These are phyloP conservation scores for Chytriomyces sp. DNA, from an alignment of 192 early-diverging fungal genomes.

Conservation along the genomic window DNA sequence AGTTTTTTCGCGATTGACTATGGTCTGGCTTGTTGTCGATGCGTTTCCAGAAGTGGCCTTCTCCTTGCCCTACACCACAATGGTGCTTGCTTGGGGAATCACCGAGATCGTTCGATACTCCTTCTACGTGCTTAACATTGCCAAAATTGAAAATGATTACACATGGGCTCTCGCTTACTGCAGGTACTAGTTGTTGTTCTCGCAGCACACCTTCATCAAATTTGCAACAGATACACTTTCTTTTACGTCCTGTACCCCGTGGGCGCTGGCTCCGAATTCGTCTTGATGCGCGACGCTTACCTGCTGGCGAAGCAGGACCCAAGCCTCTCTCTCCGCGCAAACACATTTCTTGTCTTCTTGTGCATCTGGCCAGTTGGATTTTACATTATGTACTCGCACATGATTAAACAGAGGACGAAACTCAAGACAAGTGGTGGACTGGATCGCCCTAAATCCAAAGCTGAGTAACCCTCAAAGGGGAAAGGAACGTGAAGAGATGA, in stretches of 20 bases:
- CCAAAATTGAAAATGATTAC: constrained; percentile 53
- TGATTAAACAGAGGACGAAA: constrained; percentile 85
- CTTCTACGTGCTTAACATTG: constrained; percentile 78
- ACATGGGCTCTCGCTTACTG: constrained; percentile 59
- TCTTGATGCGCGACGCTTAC: constrained; percentile 52
- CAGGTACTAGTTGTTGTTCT: no score
- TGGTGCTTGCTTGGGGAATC: constrained; percentile 88
- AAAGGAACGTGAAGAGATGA: no score
- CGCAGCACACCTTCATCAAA: not conserved
- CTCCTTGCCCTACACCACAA: constrained; percentile 72
- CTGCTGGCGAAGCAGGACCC: constrained; percentile 38
- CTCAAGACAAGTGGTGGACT: constrained; percentile 44
- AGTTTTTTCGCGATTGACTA: constrained; percentile 79
- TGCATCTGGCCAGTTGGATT: no score
- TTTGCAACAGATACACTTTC: constrained; percentile 77
- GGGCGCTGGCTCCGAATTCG: constrained; percentile 81
- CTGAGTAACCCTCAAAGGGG: no score
- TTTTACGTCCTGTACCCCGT: constrained; percentile 91
- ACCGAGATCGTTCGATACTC: constrained; percentile 90
- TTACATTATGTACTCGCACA: constrained; percentile 84
- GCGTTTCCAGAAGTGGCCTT: constrained; percentile 62
- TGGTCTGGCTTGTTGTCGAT: constrained; percentile 79
- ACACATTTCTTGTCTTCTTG: no score
- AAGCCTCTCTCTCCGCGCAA: constrained; percentile 80
- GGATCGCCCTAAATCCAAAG: no score